Percentiles rank a stretch among this genome's conserved stretches.
These are phyloP conservation scores for Colletotrichum tofieldiae DNA, from an alignment of 2,329 filamentous ascomycete species.

Conservation along the genomic window DNA sequence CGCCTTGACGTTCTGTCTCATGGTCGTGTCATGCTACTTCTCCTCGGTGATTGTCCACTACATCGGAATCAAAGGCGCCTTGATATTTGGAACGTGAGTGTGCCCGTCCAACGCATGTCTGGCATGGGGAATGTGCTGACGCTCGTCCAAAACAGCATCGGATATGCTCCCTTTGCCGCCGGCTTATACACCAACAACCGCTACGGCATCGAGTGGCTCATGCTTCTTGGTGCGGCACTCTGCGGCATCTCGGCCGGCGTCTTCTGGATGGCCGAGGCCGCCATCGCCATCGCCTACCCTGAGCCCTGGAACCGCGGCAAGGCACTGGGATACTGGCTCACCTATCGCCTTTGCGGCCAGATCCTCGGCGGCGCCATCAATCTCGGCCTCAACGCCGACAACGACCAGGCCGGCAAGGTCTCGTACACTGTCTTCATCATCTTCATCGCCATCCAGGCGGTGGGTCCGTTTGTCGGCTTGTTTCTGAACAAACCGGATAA, in stretches of 20 bases:
- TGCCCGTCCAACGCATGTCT: neutral
- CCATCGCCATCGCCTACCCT: slow-evolving; percentile 80
- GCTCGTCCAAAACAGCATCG: slow-evolving; percentile 59
- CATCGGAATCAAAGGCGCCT: slow-evolving; percentile 79
- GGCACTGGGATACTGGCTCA: slow-evolving; percentile 79
- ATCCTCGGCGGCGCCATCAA: slow-evolving; percentile 82
- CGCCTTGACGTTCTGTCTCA: slow-evolving; percentile 79
- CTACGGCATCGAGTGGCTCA: slow-evolving; percentile 78
- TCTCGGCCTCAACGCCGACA: slow-evolving; percentile 74
- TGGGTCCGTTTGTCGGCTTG: slow-evolving; percentile 75
- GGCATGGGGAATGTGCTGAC: neutral
- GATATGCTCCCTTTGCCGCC: slow-evolving; percentile 80
- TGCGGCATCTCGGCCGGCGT: slow-evolving; percentile 81
- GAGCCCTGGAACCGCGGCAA: slow-evolving; percentile 78
- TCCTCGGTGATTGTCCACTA: slow-evolving; percentile 75
- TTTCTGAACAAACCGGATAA: slow-evolving; percentile 73
- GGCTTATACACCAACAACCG: slow-evolving; percentile 82
- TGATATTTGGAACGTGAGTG: slow-evolving; percentile 78
- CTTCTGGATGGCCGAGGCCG: slow-evolving; percentile 84
- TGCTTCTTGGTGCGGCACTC: slow-evolving; percentile 76
- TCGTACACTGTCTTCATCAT: slow-evolving; percentile 79
- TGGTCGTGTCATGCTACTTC: slow-evolving; percentile 80
- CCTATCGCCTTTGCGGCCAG: slow-evolving; percentile 72
- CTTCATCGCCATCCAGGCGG: slow-evolving; percentile 80
- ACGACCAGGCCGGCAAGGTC: slow-evolving; percentile 73